Evolutionary conservation across 108 stramenopile genomes (phyloP), one percentile per base, ranked within the genome.

Genomic region (Nitzschia palea): DNA sequence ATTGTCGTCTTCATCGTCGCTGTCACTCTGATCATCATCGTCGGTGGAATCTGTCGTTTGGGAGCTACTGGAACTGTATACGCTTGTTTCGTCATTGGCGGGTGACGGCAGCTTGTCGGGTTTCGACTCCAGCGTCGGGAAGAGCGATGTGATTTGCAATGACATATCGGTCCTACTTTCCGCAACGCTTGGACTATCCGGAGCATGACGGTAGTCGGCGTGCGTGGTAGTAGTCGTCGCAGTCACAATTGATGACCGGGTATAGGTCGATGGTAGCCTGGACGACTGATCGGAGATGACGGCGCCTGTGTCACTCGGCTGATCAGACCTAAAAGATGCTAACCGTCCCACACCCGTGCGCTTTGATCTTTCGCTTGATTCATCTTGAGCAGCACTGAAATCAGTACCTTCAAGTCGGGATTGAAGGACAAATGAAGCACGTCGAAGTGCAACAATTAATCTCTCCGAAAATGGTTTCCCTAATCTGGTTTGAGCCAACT

Each of bases 371-470:
- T 60, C 59, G 12, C 59, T 40, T 0, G 59, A 40, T 34, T 42
- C 37, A n/a, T n/a, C n/a, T 22, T 40, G 37, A 29, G 62, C 28
- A 18, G 17, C 29, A 42, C 8, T 30, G 32, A 42, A 67, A 33
- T 67, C 65, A 27, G 52, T 55, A 10, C 65, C 65, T 33, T 67
- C 65, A 18, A 67, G 27, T 3, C 65, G 23, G 6, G 65, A 67
- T 35, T 67, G 65, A 2, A 67, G 35, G 27, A 67, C 65, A 37
- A 67, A 67, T 0, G 54, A 54, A 26, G 52, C 31, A 1, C 53
- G 37, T 36, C 65, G 52, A n/a, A 67, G 40, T 0, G 65, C 52
- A 25, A 37, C 28, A 55, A 55, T 34, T 6, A 31, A 25, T 27
- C 55, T 17, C n/a, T 35, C 18, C 4, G 52, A 17, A 25, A 67